A percentile compares a stretch with the other conserved stretches of the same genome.
These are phyloP conservation scores for Combretum micranthum DNA, from an alignment of 345 rosid genomes.

Conservation along the genomic window DNA sequence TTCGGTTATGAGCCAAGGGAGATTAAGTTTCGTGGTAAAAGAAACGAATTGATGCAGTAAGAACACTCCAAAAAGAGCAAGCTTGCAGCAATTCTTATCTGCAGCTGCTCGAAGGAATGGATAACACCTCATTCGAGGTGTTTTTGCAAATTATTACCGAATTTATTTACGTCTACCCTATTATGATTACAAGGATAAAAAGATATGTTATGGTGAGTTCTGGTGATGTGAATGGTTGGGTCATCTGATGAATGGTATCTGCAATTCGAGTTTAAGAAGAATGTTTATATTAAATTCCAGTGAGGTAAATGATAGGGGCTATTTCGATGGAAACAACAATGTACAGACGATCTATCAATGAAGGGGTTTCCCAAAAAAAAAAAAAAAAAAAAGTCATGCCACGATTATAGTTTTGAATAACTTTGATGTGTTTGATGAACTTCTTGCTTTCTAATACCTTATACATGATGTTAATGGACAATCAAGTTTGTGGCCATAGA, in stretches of 20 bases:
- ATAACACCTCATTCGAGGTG: no score
- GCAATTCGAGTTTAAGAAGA: no score
- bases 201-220: no score
- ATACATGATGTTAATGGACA: no score
- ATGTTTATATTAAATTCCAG: no score
- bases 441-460: background rate
- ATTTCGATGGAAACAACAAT: no score
- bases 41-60: constrained; percentile 9
- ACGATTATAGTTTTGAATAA: background rate
- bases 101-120: constrained; percentile 54
- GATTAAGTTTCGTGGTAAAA: constrained; percentile 43
- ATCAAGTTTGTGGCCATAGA: no score
- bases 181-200: no score
- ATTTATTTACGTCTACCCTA: background rate
- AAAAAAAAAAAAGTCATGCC: constrained; percentile 73
- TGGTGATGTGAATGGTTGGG: no score
- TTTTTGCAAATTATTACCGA: background rate
- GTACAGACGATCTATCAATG: no score
- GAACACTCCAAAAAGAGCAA: constrained; percentile 17
- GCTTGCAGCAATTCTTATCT: constrained; percentile 77
- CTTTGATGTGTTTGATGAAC: background rate
- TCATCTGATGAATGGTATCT: no score
- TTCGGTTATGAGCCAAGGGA: constrained; percentile 40
- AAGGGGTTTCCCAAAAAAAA: constrained; percentile 36
- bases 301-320: no score